Percentiles rank a stretch among this genome's conserved stretches.
These are phyloP conservation scores for Termitomyces heimii DNA, from an alignment of 768 basidiomycete species.

Conservation along the genomic window DNA sequence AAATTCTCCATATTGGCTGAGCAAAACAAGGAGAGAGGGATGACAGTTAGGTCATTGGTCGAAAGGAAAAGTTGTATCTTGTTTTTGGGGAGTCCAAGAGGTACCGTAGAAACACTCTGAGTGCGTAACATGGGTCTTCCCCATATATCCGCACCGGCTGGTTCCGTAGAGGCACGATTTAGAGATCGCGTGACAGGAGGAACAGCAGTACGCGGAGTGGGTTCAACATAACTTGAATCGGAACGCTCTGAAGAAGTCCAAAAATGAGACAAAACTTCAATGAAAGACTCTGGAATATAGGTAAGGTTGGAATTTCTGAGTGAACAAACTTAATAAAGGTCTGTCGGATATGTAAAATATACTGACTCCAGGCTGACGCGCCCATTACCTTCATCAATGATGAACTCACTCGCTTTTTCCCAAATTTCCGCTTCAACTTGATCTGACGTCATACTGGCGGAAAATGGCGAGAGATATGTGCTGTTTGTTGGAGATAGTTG, in stretches of 20 bases:
- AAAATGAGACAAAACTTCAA: conserved; percentile 39
- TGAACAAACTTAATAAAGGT: conserved; percentile 3
- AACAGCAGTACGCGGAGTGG: conserved; percentile 3
- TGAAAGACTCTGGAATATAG: conserved; percentile 43
- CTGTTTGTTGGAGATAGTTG: neutral
- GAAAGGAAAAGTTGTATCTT: conserved; percentile 54
- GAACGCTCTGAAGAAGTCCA: conserved; percentile 34
- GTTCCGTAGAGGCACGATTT: conserved; percentile 29
- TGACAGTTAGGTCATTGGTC: conserved; percentile 41
- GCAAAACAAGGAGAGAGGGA: conserved; percentile 54
- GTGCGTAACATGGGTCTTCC: conserved; percentile 18
- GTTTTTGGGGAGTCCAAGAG: conserved; percentile 36
- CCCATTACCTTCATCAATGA: conserved; percentile 43
- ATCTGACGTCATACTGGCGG: conserved; percentile 15
- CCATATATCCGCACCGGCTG: conserved; percentile 15
- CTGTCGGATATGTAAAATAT: neutral
- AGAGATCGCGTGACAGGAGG: conserved; percentile 18
- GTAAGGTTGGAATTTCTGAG: conserved; percentile 36
- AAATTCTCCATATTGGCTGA: conserved; percentile 36
- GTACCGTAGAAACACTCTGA: conserved; percentile 23
- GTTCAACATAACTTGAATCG: conserved; percentile 16
- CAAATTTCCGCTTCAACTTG: conserved; percentile 34
- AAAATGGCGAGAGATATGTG: neutral
- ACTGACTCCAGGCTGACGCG: conserved; percentile 52
- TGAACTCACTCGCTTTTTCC: conserved; percentile 38